These are phyloP conservation scores for Chenopodium formosanum DNA, from an alignment of 148 eudicot species.

Conservation along the genomic window DNA sequence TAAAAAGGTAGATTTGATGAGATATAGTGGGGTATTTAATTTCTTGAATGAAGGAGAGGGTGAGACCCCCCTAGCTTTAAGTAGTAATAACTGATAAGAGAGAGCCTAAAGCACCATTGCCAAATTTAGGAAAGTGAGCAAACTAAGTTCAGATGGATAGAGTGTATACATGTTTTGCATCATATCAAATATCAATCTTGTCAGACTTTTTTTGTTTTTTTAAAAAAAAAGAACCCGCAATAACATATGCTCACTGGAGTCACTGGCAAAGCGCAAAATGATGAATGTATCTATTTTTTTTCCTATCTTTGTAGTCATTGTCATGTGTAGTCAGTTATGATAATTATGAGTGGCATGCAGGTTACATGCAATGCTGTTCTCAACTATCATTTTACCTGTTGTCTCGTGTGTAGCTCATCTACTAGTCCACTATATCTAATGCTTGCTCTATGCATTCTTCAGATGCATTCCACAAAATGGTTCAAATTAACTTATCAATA, in stretches of 20 bases:
- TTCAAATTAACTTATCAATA: constrained; percentile 6
- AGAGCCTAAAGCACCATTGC: too few species aligned
- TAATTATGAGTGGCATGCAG: neutral
- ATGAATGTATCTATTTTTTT: neutral
- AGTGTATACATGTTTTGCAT: neutral
- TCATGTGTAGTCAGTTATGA: neutral
- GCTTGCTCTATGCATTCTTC: neutral
- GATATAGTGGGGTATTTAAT: too few species aligned
- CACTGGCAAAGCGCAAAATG: neutral
- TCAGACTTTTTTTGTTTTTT: neutral
- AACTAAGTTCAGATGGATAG: too few species aligned
- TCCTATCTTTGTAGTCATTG: neutral
- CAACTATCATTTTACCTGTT: neutral
- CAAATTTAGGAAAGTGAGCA: too few species aligned
- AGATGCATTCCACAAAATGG: neutral
- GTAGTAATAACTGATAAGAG: too few species aligned
- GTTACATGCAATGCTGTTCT: neutral
- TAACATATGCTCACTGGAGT: neutral
- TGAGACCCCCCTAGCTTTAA: too few species aligned
- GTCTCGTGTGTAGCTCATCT: neutral
- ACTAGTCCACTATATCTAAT: neutral
- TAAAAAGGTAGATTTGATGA: too few species aligned
- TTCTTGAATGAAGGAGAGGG: too few species aligned
- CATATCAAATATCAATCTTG: neutral
- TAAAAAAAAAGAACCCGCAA: neutral